Percentiles rank a stretch among this genome's conserved stretches.
These are phyloP conservation scores for Candida sakaeoensis DNA, from an alignment of 805 yeast species.

Conservation along the genomic window DNA sequence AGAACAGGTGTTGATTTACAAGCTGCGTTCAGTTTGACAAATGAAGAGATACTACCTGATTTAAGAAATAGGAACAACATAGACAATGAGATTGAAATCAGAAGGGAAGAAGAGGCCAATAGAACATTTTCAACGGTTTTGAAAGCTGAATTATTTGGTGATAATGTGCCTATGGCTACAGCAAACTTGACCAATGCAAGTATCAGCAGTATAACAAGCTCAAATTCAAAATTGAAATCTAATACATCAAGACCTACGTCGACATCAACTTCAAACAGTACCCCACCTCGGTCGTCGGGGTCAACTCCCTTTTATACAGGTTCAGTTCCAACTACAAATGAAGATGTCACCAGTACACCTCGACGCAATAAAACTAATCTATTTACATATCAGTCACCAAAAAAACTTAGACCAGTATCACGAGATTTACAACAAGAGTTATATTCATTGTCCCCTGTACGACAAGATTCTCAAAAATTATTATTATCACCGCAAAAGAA, in stretches of 20 bases:
- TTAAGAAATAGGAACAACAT: conserved; percentile 16
- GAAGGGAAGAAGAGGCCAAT: conserved; percentile 78
- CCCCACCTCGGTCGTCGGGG: conserved; percentile 11
- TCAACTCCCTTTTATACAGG: conserved; percentile 12
- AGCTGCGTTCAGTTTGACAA: conserved; percentile 68
- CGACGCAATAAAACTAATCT: conserved; percentile 48
- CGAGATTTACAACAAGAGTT: conserved; percentile 67
- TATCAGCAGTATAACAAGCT: conserved; percentile 8
- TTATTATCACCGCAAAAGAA: conserved; percentile 79
- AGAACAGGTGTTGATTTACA: conserved; percentile 83
- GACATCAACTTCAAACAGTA: conserved; percentile 1
- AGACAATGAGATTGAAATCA: conserved; percentile 61
- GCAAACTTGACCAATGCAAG: conserved; percentile 27
- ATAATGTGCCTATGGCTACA: conserved; percentile 58
- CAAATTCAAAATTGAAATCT: conserved; percentile 1
- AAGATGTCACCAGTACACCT: conserved; percentile 33
- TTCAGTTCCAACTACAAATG: conserved; percentile 9
- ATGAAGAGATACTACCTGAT: conserved; percentile 41
- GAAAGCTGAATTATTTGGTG: conserved; percentile 89
- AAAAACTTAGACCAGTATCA: conserved; percentile 55
- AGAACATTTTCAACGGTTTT: conserved; percentile 81
- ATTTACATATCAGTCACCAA: conserved; percentile 73
- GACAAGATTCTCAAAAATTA: conserved; percentile 80
- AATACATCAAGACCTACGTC: conserved; percentile 1
- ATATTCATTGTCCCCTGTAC: conserved; percentile 79